Conservation (phyloP, 805 yeast genomes). For the Maudiozyma barnettii region DNA sequence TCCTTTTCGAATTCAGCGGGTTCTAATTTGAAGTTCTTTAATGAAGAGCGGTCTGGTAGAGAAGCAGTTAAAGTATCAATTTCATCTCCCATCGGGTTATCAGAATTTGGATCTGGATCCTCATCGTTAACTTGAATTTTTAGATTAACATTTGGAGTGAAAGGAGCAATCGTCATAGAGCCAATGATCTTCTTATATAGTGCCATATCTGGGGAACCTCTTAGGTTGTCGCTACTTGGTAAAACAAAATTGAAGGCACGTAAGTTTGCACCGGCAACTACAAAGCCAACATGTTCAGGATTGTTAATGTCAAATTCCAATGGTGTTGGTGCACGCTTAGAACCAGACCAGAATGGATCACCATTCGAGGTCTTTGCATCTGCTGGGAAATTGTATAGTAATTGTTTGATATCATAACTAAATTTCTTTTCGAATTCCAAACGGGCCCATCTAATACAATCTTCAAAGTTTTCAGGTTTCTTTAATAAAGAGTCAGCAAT, state of each 20-base stretch:
- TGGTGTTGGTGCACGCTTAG: conserved; percentile 93
- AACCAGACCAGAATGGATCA: conserved; percentile 95
- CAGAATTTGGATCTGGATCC: conserved; percentile 80
- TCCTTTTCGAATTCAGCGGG: conserved; percentile 98
- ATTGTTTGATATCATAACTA: conserved; percentile 78
- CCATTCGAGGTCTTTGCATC: conserved; percentile 89
- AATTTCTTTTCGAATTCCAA: conserved; percentile 76
- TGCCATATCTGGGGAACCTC: conserved; percentile 7
- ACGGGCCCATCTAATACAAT: conserved; percentile 94
- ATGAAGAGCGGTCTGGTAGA: conserved; percentile 78
- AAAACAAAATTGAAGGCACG: conserved; percentile 87
- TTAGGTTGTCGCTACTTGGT: conserved; percentile 2
- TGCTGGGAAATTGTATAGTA: conserved; percentile 86
- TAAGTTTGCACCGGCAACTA: conserved; percentile 83
- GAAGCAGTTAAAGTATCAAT: conserved; percentile 60
- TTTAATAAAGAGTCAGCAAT: conserved; percentile 63
- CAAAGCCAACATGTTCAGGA: conserved; percentile 69
- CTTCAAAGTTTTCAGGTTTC: conserved; percentile 85
- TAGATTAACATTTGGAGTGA: conserved; percentile 64
- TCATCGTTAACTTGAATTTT: conserved; percentile 76
- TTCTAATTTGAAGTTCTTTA: conserved; percentile 77
- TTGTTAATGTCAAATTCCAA: conserved; percentile 65
- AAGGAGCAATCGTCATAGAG: conserved; percentile 46
- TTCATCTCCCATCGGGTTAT: conserved; percentile 45
- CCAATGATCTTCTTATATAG: conserved; percentile 47